Percentiles rank a stretch among this genome's conserved stretches.
Evolutionary conservation across 805 yeast species (phyloP).

Genomic region (Ogataea allantospora): DNA sequence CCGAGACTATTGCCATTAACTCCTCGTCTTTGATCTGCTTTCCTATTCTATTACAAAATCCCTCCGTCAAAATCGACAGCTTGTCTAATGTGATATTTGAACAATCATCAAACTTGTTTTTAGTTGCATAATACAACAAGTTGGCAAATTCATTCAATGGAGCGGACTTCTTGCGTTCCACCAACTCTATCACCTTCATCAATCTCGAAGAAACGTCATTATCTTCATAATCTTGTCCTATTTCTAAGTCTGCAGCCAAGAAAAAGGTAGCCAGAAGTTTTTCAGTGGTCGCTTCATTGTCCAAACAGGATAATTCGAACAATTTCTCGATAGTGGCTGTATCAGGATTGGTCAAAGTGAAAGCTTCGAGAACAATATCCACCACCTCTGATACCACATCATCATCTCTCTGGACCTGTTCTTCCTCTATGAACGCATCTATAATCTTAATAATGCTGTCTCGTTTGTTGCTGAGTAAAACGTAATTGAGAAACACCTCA

Average conservation of each 20-base stretch:
- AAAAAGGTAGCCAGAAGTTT: slow-evolving; percentile 18
- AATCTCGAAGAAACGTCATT: slow-evolving; percentile 25
- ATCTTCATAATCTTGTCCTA: slow-evolving; percentile 27
- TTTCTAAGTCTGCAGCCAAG: slow-evolving; percentile 30
- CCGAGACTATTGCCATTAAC: slow-evolving; percentile 25
- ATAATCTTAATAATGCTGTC: slow-evolving; percentile 24
- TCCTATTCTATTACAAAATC: background rate
- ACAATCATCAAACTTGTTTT: slow-evolving; percentile 28
- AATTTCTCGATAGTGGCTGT: slow-evolving; percentile 26
- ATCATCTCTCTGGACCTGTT: slow-evolving; percentile 12
- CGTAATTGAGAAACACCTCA: slow-evolving; percentile 34
- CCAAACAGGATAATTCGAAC: slow-evolving; percentile 7
- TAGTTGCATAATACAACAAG: slow-evolving; percentile 28
- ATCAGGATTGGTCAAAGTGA: slow-evolving; percentile 29
- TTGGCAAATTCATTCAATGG: slow-evolving; percentile 24
- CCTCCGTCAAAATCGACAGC: slow-evolving; percentile 15
- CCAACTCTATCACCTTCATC: slow-evolving; percentile 16
- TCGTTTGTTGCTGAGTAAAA: slow-evolving; percentile 31
- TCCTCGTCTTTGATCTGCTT: slow-evolving; percentile 5
- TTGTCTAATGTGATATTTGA: slow-evolving; percentile 22
- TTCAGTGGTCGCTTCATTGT: background rate
- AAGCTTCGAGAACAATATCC: slow-evolving; percentile 31
- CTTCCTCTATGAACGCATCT: slow-evolving; percentile 30
- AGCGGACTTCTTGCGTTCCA: background rate
- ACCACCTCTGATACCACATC: slow-evolving; percentile 26